Base-by-base conservation (phyloP, 2,329 filamentous ascomycete genomes). In the Beauveria varroae region DNA sequence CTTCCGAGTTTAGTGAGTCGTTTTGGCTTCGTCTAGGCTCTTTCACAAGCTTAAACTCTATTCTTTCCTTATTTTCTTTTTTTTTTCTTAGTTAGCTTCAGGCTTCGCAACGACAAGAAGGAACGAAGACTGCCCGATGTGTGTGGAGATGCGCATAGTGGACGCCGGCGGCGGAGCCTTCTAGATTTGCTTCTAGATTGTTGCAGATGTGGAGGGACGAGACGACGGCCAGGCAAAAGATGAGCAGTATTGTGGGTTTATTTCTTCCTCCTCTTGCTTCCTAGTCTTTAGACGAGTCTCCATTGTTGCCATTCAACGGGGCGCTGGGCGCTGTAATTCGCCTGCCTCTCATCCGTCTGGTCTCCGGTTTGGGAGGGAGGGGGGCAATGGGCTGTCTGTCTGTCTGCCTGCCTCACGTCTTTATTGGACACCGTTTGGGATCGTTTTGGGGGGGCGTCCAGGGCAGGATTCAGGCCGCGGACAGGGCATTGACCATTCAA, bases 171-270 rank as follows among this genome's bases (percentile, higher is more conserved):
- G 49, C 57, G 57, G 37, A 60, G 57, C 28, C 28, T 53, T 60
- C 49, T 50, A 60, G 57, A 60, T 30, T 60, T 60, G 57, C 57
- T 60, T 60, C 57, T 53, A 60, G 57, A 60, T 60, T 60, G 57
- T 44, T 34, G 49, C 49, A 60, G 49, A 60, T 53, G 57, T 60
- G 40, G 26, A 60, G 56, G 56, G 34, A 55, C 52, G 18, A 55
- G 52, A 55, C 40, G 46, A 50, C 34, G 37, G 30, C 10, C 16
- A 46, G 53, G 44, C 4, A 37, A 58, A 58, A 24, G 46, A 58
- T 51, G 56, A 58, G 46, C 56, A 50, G 34, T 24, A 41, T 22
- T 50, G 46, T 51, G 56, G 56, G 24, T 51, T 51, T 34, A 18
- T 5, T 40, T 40, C 9, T 8, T 30, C 28, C 28, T 30, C 28